These are phyloP conservation scores for Debaryomyces nepalensis DNA, from an alignment of 1,139 yeast species.

Conservation along the genomic window DNA sequence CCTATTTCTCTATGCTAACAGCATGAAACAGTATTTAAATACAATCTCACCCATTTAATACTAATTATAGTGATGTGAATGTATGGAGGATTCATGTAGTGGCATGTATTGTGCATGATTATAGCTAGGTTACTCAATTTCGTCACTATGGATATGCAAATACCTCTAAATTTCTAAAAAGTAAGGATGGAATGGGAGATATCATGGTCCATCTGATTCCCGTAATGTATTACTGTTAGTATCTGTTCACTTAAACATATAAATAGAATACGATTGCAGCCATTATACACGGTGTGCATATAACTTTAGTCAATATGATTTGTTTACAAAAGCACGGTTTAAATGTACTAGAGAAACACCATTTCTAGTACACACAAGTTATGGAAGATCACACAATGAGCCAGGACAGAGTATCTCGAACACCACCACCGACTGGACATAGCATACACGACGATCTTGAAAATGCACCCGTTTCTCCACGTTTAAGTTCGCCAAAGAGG, in stretches of 20 bases:
- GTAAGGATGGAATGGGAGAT: too few relatives aligned
- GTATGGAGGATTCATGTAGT: too few relatives aligned
- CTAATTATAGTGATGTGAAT: too few relatives aligned
- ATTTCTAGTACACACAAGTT: neutral
- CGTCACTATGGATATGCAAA: too few relatives aligned
- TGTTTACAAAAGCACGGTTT: constrained; percentile 8
- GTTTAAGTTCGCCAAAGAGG: constrained; percentile 2
- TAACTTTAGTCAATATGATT: neutral
- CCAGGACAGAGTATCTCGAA: neutral
- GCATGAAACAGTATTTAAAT: too few relatives aligned
- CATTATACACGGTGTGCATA: constrained; percentile 2
- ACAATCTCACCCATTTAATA: too few relatives aligned
- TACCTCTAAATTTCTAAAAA: too few relatives aligned
- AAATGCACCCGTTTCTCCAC: constrained; percentile 11
- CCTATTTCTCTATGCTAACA: too few relatives aligned
- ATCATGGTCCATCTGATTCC: neutral
- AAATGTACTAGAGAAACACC: neutral
- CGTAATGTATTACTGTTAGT: neutral
- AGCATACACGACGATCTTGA: constrained; percentile 3
- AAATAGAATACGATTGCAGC: constrained; percentile 4
- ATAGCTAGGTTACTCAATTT: too few relatives aligned
- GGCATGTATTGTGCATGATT: too few relatives aligned
- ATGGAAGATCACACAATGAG: neutral
- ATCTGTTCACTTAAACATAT: neutral
- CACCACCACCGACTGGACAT: neutral